Conservation (phyloP, 345 rosid genomes). For the Orychophragmus violaceus region DNA sequence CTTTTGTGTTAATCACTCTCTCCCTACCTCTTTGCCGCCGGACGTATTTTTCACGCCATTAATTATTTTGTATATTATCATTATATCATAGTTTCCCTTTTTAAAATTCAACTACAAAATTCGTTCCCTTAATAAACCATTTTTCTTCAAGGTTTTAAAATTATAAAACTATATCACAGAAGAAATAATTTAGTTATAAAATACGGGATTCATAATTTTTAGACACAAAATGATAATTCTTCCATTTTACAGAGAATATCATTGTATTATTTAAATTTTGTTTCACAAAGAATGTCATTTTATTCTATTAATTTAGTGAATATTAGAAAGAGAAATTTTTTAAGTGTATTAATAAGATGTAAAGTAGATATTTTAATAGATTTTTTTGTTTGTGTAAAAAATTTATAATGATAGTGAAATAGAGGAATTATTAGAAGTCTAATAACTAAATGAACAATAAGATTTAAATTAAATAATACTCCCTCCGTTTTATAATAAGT, state of each 20-base stretch:
- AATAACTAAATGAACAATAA: constrained; percentile 3
- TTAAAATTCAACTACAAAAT: not conserved
- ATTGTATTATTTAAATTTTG: too few species aligned
- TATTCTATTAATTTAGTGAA: too few species aligned
- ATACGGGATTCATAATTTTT: not conserved
- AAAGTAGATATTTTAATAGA: too few species aligned
- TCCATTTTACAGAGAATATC: too few species aligned
- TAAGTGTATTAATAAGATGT: too few species aligned
- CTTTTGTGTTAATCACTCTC: constrained; percentile 37
- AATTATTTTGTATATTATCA: not conserved
- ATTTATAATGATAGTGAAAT: too few species aligned
- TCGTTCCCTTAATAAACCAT: not conserved
- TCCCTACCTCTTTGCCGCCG: constrained; percentile 22
- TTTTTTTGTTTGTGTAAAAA: too few species aligned
- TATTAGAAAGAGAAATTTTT: too few species aligned
- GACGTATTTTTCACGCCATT: constrained; percentile 34
- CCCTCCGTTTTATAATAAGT: too few species aligned
- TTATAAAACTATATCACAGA: not conserved
- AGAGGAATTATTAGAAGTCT: constrained; percentile 4
- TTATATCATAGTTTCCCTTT: not conserved
- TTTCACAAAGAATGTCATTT: too few species aligned
- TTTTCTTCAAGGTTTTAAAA: not conserved
- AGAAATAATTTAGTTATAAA: not conserved
- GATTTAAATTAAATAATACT: not conserved
- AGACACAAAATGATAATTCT: not conserved